Percentiles rank a stretch among this genome's conserved stretches.
These are phyloP conservation scores for Colletotrichum lentis DNA, from an alignment of 2,329 filamentous ascomycete genomes.

Conservation along the genomic window DNA sequence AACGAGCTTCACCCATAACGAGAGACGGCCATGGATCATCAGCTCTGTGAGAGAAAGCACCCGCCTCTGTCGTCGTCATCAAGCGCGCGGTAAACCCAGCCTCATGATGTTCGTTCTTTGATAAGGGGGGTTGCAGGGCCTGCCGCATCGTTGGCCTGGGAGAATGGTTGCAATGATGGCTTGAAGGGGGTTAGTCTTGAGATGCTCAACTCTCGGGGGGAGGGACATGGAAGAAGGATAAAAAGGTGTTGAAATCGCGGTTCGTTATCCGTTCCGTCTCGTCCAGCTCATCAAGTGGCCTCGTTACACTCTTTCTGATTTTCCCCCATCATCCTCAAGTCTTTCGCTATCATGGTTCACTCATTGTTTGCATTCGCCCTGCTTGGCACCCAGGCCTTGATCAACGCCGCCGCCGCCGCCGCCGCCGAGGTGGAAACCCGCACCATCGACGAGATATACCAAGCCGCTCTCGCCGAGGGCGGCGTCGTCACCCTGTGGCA, in stretches of 20 bases:
- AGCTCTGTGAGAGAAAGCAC: neutral
- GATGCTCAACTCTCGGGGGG: too few relatives aligned
- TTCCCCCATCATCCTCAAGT: neutral
- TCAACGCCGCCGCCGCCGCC: conserved; percentile 37
- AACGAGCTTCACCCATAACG: neutral
- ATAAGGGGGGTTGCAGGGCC: neutral
- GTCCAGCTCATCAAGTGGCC: neutral
- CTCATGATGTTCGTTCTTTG: neutral
- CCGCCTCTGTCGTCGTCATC: conserved; percentile 22
- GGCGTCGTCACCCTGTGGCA: conserved; percentile 57
- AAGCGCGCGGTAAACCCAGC: conserved; percentile 27
- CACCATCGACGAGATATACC: conserved; percentile 58
- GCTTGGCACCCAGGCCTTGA: conserved; percentile 12
- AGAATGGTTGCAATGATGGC: neutral
- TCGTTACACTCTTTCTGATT: neutral
- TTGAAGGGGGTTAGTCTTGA: neutral
- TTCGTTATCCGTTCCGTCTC: too few relatives aligned
- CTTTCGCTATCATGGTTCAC: conserved; percentile 26
- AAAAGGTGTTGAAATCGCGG: too few relatives aligned
- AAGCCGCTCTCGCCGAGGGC: conserved; percentile 58
- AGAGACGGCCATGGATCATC: neutral
- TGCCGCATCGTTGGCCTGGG: neutral
- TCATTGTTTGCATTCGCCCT: conserved; percentile 28
- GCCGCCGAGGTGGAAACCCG: conserved; percentile 55
- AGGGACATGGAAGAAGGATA: neutral